Conservation (phyloP, 2,329 filamentous ascomycete genomes). For the Neonectria ditissima region DNA sequence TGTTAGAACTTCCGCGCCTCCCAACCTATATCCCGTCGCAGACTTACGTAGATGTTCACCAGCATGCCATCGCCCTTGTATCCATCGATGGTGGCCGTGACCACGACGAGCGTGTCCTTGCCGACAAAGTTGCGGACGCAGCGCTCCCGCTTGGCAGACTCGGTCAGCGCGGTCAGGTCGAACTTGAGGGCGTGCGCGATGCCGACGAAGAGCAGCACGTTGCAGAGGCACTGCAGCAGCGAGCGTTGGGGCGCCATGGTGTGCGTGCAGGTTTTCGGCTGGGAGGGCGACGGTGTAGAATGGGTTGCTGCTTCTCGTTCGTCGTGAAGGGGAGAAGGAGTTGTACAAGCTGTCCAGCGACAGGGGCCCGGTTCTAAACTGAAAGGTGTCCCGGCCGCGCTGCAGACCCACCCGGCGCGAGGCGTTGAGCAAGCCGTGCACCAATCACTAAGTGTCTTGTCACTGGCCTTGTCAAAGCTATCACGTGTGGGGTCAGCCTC, state of each 20-base stretch:
- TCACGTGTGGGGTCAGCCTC: constrained; percentile 49
- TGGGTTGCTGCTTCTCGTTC: constrained; percentile 20
- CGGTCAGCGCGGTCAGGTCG: constrained; percentile 79
- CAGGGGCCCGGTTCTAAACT: constrained; percentile 42
- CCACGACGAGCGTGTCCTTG: constrained; percentile 92
- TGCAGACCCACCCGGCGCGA: constrained; percentile 38
- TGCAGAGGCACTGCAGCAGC: constrained; percentile 69
- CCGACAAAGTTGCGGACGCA: constrained; percentile 97
- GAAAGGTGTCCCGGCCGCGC: constrained; percentile 49
- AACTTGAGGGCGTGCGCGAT: constrained; percentile 84
- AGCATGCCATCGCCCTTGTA: constrained; percentile 89
- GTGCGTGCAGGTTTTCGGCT: constrained; percentile 19
- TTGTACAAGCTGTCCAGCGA: constrained; percentile 31
- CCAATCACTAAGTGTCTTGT: constrained; percentile 38
- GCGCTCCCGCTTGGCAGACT: constrained; percentile 76
- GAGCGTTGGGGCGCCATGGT: constrained; percentile 63
- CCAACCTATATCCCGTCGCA: constrained; percentile 14
- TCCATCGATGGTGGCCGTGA: constrained; percentile 91
- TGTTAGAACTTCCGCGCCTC: constrained; percentile 14
- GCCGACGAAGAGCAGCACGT: constrained; percentile 66
- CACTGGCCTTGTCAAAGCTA: constrained; percentile 40
- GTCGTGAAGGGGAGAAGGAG: constrained; percentile 27
- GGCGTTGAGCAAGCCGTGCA: constrained; percentile 1
- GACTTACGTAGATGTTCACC: constrained; percentile 91
- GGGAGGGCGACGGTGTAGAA: constrained; percentile 7